Evolutionary conservation across 1,284 basidiomycete genomes (phyloP).

Genomic region (Boletellus deceptivus): DNA sequence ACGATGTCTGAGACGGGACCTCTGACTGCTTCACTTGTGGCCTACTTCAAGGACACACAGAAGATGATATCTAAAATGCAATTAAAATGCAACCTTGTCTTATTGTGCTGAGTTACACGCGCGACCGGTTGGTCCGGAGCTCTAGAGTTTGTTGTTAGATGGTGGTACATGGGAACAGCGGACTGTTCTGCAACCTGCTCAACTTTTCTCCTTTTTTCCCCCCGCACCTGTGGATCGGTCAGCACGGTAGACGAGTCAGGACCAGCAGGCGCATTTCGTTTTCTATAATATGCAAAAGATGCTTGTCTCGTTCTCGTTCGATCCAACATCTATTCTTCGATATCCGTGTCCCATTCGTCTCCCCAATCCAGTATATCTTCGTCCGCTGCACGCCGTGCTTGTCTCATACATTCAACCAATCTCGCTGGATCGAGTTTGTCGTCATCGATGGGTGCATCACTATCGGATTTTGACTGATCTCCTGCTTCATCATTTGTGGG

Average conservation of each 20-base stretch:
- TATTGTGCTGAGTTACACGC: background rate
- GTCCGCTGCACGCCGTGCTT: conserved; percentile 39
- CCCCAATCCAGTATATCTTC: conserved; percentile 65
- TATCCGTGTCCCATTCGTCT: conserved; percentile 45
- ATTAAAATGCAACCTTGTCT: background rate
- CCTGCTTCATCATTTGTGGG: conserved; percentile 29
- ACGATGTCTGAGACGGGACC: conserved; percentile 66
- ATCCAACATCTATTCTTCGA: conserved; percentile 8
- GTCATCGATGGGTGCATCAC: conserved; percentile 33
- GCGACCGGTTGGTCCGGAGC: background rate
- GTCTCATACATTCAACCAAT: conserved; percentile 50
- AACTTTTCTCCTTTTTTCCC: too few species aligned
- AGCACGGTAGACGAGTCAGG: too few species aligned
- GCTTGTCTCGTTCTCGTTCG: too few species aligned
- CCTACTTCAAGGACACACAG: conserved; percentile 26
- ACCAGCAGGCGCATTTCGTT: too few species aligned
- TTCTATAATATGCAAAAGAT: too few species aligned
- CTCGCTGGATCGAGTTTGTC: conserved; percentile 46
- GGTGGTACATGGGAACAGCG: too few species aligned
- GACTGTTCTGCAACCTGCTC: background rate
- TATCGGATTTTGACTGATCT: conserved; percentile 31
- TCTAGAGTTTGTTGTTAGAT: background rate
- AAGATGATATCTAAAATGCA: conserved; percentile 62
- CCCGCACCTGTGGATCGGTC: too few species aligned
- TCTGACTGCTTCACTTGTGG: background rate